Percentiles rank a stretch among this genome's conserved stretches.
phyloP scores from a whole-genome alignment of 2,329 filamentous ascomycete species.

The Arthrinium phaeospermum region DNA sequence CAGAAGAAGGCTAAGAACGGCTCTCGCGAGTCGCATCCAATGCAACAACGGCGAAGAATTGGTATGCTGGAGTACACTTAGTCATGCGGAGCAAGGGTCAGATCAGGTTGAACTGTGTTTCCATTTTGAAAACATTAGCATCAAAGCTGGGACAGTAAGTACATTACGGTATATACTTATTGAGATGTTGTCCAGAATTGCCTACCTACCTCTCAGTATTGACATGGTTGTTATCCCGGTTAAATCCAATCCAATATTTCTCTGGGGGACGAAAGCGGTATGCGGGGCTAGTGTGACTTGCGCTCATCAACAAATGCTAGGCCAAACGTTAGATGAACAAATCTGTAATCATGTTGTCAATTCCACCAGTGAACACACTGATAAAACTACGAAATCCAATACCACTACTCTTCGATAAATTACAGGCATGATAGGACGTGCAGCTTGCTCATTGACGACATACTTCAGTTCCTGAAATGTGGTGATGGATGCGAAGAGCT shows the following conservation, averaged over 20 bases:
- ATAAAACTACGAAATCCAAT: not conserved
- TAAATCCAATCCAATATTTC: slow-evolving; percentile 13
- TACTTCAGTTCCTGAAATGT: not conserved
- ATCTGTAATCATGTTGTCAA: not conserved
- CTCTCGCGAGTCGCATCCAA: too few relatives aligned
- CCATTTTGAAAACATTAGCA: too few relatives aligned
- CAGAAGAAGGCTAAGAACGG: too few relatives aligned
- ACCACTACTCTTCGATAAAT: not conserved
- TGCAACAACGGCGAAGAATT: too few relatives aligned
- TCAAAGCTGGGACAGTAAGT: too few relatives aligned
- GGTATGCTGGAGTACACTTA: too few relatives aligned
- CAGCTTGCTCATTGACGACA: not conserved
- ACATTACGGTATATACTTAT: too few relatives aligned
- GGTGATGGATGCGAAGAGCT: slow-evolving; percentile 18
- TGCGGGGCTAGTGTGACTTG: slow-evolving; percentile 10
- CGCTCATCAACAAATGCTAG: not conserved
- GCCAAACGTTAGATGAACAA: not conserved
- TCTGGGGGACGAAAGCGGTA: not conserved
- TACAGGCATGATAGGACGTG: not conserved
- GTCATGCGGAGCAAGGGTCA: too few relatives aligned
- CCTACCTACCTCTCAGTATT: too few relatives aligned
- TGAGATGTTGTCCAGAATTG: too few relatives aligned
- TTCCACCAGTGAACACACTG: not conserved
- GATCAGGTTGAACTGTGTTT: too few relatives aligned
- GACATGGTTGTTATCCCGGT: not conserved